Conservation (phyloP, 768 basidiomycete species). For the Phlebiopsis flavidoalba region DNA sequence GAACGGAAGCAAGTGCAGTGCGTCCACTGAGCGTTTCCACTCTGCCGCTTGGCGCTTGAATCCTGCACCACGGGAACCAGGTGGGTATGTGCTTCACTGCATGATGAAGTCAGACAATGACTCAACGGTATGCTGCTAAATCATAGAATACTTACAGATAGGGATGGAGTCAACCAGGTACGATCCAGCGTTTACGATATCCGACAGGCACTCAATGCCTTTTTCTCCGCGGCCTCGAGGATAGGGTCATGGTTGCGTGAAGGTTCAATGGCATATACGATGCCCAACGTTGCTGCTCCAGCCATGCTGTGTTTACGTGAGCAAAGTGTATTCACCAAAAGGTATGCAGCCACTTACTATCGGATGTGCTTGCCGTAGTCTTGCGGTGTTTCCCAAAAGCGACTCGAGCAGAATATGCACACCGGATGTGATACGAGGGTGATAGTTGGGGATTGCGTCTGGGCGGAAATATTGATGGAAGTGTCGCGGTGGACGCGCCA, state of each 20-base stretch:
- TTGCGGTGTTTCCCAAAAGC: constrained; percentile 28
- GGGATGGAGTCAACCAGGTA: not conserved
- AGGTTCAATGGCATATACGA: constrained; percentile 41
- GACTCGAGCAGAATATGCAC: constrained; percentile 21
- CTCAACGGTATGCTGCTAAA: not conserved
- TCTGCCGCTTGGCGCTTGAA: constrained; percentile 12
- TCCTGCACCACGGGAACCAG: constrained; percentile 22
- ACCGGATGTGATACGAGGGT: constrained; percentile 12
- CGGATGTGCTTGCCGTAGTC: constrained; percentile 28
- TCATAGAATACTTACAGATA: not conserved
- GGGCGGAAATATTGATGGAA: constrained; percentile 39
- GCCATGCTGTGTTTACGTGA: constrained; percentile 16
- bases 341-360: constrained; percentile 28
- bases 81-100: constrained; percentile 12
- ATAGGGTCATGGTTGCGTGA: constrained; percentile 34
- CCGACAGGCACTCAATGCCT: constrained; percentile 23
- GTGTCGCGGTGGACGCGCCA: constrained; percentile 38
- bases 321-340: constrained; percentile 16
- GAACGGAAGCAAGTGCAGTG: not conserved
- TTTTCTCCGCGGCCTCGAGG: constrained; percentile 32
- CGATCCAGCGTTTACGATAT: not conserved
- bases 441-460: constrained; percentile 26
- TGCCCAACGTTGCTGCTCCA: constrained; percentile 29
- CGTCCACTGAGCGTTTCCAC: not conserved
- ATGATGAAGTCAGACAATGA: not conserved